phyloP scores from a whole-genome alignment of 768 basidiomycete species.

The Suillus weaverae region DNA sequence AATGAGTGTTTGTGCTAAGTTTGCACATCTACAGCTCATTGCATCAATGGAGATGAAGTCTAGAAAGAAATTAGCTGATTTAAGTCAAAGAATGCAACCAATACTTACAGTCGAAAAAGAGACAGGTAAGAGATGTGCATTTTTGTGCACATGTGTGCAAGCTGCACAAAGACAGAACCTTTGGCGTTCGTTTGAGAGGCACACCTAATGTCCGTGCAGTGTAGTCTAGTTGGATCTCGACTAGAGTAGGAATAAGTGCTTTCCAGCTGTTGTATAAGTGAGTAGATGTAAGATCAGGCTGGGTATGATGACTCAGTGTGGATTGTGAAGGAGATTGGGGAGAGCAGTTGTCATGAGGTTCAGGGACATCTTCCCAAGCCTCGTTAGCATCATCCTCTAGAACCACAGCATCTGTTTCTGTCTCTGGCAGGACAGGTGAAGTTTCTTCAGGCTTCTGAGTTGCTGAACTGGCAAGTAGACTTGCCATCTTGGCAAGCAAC shows the following conservation, averaged over 20 bases:
- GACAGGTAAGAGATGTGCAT: background rate
- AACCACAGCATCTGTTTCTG: background rate
- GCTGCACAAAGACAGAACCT: background rate
- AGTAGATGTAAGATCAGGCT: conserved; percentile 1
- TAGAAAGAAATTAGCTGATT: conserved; percentile 5
- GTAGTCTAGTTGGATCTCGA: background rate
- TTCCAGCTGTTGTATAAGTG: conserved; percentile 5
- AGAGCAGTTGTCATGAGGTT: background rate
- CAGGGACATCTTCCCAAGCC: background rate
- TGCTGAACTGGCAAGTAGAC: background rate
- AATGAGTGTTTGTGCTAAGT: conserved; percentile 24
- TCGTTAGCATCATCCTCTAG: background rate
- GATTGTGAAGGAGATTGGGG: background rate
- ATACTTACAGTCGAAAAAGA: background rate
- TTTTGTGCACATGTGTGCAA: background rate
- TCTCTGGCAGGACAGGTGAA: background rate
- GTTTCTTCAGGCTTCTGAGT: background rate
- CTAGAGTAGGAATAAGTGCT: conserved; percentile 1
- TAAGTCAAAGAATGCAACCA: background rate
- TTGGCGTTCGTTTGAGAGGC: background rate
- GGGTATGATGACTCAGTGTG: background rate
- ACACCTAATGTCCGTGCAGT: background rate
- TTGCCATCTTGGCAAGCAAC: background rate
- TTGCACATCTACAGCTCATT: conserved; percentile 23
- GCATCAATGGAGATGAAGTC: conserved; percentile 18